A percentile compares a stretch with the other conserved stretches of the same genome.
Conservation (phyloP, 768 basidiomycete genomes). For the Termitomyces eurrhizus region DNA sequence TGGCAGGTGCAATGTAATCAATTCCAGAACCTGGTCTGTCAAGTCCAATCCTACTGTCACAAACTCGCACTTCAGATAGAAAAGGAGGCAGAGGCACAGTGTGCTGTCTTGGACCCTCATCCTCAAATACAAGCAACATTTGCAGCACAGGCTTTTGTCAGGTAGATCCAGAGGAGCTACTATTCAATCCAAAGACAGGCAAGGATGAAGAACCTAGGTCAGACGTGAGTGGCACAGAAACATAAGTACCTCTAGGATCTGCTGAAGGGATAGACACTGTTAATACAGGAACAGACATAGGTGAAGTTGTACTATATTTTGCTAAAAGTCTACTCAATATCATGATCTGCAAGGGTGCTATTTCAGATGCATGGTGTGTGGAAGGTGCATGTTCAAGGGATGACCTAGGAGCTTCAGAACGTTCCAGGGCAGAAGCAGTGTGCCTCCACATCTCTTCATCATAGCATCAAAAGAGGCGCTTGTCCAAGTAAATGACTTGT, state of each 20-base stretch:
- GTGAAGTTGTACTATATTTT: not conserved
- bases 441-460: conserved; percentile 97
- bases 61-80: conserved; percentile 13
- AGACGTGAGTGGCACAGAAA: not conserved
- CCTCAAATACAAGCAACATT: conserved; percentile 4
- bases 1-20: conserved; percentile 37
- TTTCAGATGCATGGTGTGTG: not conserved
- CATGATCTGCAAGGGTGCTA: not conserved
- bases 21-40: conserved; percentile 27
- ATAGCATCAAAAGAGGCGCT: conserved; percentile 96
- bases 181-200: conserved; percentile 2
- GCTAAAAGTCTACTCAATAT: not conserved
- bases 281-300: not conserved
- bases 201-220: not conserved
- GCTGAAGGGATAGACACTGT: not conserved
- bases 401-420: not conserved
- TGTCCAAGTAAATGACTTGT: conserved; percentile 95
- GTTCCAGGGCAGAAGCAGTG: conserved; percentile 24
- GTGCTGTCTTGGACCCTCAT: not conserved
- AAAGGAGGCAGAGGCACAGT: conserved; percentile 16
- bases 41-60: conserved; percentile 6
- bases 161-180: conserved; percentile 8
- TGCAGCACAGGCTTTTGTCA: conserved; percentile 2
- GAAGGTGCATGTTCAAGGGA: not conserved
- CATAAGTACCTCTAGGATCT: not conserved